Evolutionary conservation across 2,329 filamentous ascomycete species (phyloP).

Genomic region (Aspergillus intermedius): DNA sequence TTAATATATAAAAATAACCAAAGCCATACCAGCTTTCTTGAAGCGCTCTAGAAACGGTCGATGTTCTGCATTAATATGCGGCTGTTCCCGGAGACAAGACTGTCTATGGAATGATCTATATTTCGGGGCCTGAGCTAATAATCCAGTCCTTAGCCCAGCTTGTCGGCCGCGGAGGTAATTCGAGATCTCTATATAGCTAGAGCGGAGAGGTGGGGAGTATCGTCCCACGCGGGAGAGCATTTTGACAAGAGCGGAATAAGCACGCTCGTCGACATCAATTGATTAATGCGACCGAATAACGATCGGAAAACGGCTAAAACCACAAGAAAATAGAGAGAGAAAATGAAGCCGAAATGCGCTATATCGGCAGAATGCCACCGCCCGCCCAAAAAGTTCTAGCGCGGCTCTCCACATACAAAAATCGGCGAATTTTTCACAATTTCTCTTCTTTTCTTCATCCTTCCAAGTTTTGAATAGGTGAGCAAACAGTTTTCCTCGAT

Average conservation of each 20-base stretch:
- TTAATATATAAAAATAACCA: not conserved
- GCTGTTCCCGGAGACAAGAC: conserved; percentile 16
- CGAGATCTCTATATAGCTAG: conserved; percentile 34
- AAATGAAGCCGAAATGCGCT: conserved; percentile 1
- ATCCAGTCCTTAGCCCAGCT: conserved; percentile 3
- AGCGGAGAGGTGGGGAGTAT: conserved; percentile 20
- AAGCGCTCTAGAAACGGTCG: conserved; percentile 35
- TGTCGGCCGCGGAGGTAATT: conserved; percentile 26
- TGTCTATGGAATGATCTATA: conserved; percentile 18
- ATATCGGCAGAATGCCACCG: conserved; percentile 14
- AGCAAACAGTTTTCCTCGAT: conserved; percentile 39
- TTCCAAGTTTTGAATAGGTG: conserved; percentile 99
- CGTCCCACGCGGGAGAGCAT: conserved; percentile 22
- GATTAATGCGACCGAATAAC: not conserved
- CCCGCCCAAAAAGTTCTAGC: conserved; percentile 19
- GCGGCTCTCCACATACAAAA: conserved; percentile 17
- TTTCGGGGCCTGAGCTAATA: conserved; percentile 1
- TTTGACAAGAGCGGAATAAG: not conserved
- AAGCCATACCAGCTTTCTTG: conserved; percentile 40
- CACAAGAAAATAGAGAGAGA: not conserved
- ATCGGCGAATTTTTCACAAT: conserved; percentile 12
- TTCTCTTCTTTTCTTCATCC: conserved; percentile 59
- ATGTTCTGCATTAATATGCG: conserved; percentile 6
- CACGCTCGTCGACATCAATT: not conserved
- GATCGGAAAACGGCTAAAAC: not conserved